These are phyloP conservation scores for Aspergillus hortae DNA, from an alignment of 2,329 filamentous ascomycete species.

Conservation along the genomic window DNA sequence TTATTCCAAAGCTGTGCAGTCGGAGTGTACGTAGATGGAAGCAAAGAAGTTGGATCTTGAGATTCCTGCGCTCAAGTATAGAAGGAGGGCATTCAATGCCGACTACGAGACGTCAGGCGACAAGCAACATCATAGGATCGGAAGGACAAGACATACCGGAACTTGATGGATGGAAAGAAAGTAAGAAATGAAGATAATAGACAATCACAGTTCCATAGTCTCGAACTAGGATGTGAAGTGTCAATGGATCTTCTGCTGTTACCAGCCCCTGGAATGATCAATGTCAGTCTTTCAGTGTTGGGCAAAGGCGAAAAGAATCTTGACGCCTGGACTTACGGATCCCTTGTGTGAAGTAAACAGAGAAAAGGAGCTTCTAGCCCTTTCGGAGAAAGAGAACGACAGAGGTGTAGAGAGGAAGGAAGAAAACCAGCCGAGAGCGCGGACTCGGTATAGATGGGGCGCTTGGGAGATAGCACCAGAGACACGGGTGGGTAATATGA, in stretches of 20 bases:
- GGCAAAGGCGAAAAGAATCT: too few species aligned
- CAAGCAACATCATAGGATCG: conserved; percentile 1
- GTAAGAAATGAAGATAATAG: conserved; percentile 18
- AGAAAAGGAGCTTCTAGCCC: conserved; percentile 29
- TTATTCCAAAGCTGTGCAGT: neutral
- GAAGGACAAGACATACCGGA: conserved; percentile 16
- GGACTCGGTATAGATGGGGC: conserved; percentile 8
- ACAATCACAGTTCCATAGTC: conserved; percentile 18
- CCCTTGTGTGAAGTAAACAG: conserved; percentile 4
- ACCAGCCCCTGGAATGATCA: conserved; percentile 12
- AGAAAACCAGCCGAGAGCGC: conserved; percentile 6
- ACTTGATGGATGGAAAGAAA: conserved; percentile 10
- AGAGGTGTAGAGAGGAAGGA: conserved; percentile 16
- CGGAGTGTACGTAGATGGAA: conserved; percentile 2
- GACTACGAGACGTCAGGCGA: conserved; percentile 11
- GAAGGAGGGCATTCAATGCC: conserved; percentile 33
- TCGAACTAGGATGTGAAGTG: conserved; percentile 23
- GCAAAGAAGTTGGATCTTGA: conserved; percentile 13
- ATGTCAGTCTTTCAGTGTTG: conserved; percentile 8
- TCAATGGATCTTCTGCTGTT: conserved; percentile 11
- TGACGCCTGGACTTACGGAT: conserved; percentile 18
- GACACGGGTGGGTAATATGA: conserved; percentile 15
- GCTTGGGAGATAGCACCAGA: conserved; percentile 10
- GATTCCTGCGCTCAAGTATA: conserved; percentile 17
- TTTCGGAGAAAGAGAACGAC: conserved; percentile 17